Percentiles rank a stretch among this genome's conserved stretches.
Evolutionary conservation across 73 alveolate species (phyloP).

Genomic region (Tetrahymena malaccensis): DNA sequence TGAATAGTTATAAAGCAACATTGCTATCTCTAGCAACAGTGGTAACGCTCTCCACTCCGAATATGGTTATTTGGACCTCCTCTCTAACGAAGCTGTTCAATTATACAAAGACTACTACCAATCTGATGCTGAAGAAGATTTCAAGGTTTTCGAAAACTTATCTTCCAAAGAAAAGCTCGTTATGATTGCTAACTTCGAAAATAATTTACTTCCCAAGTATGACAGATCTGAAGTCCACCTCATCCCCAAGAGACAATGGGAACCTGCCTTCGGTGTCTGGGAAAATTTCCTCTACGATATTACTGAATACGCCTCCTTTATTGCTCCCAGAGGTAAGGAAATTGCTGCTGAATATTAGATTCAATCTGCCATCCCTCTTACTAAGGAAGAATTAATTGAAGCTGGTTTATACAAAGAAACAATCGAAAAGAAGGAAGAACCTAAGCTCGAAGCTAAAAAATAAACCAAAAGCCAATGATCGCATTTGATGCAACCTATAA

Average conservation of each 20-base stretch:
- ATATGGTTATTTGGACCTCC: conserved; percentile 36
- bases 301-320: conserved; percentile 8
- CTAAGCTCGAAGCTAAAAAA: background rate
- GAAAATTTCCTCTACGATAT: conserved; percentile 18
- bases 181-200: conserved; percentile 4
- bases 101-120: conserved; percentile 73
- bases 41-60: conserved; percentile 21
- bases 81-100: conserved; percentile 41
- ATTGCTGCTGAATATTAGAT: conserved; percentile 34
- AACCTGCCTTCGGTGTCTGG: conserved; percentile 20
- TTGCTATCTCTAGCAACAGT: background rate
- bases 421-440: background rate
- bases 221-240: conserved; percentile 5
- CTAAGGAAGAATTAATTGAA: background rate
- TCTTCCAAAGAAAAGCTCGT: conserved; percentile 8
- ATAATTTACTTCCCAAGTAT: conserved; percentile 1
- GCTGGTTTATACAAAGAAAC: background rate
- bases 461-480: background rate
- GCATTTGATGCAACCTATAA: background rate
- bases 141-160: conserved; percentile 15
- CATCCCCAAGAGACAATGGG: conserved; percentile 44
- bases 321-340: conserved; percentile 23
- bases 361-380: background rate
- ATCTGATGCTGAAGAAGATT: conserved; percentile 64
- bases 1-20: background rate